phyloP scores from a whole-genome alignment of 1,284 basidiomycete species.

The Schizopora paradoxa region DNA sequence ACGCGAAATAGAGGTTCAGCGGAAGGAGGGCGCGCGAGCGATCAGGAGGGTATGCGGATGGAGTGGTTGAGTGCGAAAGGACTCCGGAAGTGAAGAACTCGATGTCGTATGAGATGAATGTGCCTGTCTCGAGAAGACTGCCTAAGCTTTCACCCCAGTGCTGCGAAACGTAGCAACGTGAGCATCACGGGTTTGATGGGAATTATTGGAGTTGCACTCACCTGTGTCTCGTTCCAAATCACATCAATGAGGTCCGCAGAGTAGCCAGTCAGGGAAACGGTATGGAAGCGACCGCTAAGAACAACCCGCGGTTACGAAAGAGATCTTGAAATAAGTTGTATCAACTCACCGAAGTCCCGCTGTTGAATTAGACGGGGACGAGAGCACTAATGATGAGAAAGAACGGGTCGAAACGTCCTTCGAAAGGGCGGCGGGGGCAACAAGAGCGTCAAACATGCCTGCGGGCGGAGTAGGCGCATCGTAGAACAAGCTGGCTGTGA shows the following conservation, averaged over 20 bases:
- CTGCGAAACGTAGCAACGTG: slow-evolving; percentile 25
- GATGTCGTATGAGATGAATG: slow-evolving; percentile 45
- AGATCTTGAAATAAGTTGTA: no score
- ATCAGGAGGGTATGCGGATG: slow-evolving; percentile 25
- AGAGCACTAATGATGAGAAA: slow-evolving; percentile 37
- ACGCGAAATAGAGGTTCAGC: slow-evolving; percentile 44
- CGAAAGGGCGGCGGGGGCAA: slow-evolving; percentile 34
- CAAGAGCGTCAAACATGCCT: slow-evolving; percentile 46
- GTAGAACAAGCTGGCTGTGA: slow-evolving; percentile 43
- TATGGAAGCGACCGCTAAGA: slow-evolving; percentile 42
- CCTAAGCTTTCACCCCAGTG: slow-evolving; percentile 33
- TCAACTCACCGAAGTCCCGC: slow-evolving; percentile 37
- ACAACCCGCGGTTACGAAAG: background rate
- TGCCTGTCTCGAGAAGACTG: slow-evolving; percentile 23
- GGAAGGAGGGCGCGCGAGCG: slow-evolving; percentile 38
- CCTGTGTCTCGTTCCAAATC: slow-evolving; percentile 45
- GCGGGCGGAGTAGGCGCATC: slow-evolving; percentile 43
- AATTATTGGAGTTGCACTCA: slow-evolving; percentile 24
- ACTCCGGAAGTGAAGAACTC: slow-evolving; percentile 49
- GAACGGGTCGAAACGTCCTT: slow-evolving; percentile 36
- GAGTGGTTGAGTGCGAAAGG: slow-evolving; percentile 34
- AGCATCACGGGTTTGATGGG: background rate
- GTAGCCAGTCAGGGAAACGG: slow-evolving; percentile 40
- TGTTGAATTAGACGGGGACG: slow-evolving; percentile 38
- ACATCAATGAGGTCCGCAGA: slow-evolving; percentile 38